Conservation (phyloP, 805 yeast genomes). For the Cyberlindnera misumaiensis region DNA sequence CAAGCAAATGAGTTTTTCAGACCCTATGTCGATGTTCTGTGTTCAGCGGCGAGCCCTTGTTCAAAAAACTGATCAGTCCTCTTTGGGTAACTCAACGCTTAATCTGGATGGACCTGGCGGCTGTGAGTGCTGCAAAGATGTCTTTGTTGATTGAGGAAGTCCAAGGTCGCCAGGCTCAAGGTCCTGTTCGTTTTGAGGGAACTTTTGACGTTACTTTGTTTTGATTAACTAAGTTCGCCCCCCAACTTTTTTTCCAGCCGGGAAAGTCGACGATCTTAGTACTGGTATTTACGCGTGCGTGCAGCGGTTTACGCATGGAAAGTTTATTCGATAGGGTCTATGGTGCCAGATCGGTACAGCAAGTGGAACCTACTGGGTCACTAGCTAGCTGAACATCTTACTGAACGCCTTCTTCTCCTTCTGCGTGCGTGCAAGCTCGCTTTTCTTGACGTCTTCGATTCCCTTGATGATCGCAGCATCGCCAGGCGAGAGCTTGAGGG, state of each 20-base stretch:
- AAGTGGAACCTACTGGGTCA: no score
- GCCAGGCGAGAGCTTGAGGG: slow-evolving; percentile 54
- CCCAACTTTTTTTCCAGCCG: slow-evolving; percentile 1
- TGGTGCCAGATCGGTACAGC: no score
- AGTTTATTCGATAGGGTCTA: no score
- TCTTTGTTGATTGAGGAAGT: not conserved
- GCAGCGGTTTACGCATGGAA: no score
- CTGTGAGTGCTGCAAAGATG: not conserved
- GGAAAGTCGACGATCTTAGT: slow-evolving; percentile 1
- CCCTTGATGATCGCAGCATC: slow-evolving; percentile 71
- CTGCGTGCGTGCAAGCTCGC: slow-evolving; percentile 46
- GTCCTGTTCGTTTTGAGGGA: not conserved
- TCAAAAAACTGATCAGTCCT: not conserved
- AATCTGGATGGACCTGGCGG: not conserved
- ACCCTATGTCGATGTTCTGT: not conserved
- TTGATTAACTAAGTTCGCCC: not conserved
- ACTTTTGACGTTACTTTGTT: not conserved
- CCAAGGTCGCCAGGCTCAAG: slow-evolving; percentile 1
- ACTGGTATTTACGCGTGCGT: slow-evolving; percentile 10
- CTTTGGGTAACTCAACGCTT: not conserved
- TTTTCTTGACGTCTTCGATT: slow-evolving; percentile 48
- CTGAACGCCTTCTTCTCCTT: slow-evolving; percentile 71
- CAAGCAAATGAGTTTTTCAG: slow-evolving; percentile 1
- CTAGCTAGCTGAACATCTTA: slow-evolving; percentile 46
- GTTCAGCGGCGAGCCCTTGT: not conserved